phyloP scores from a whole-genome alignment of 2,329 filamentous ascomycete species.

The Cordyceps tenuipes region DNA sequence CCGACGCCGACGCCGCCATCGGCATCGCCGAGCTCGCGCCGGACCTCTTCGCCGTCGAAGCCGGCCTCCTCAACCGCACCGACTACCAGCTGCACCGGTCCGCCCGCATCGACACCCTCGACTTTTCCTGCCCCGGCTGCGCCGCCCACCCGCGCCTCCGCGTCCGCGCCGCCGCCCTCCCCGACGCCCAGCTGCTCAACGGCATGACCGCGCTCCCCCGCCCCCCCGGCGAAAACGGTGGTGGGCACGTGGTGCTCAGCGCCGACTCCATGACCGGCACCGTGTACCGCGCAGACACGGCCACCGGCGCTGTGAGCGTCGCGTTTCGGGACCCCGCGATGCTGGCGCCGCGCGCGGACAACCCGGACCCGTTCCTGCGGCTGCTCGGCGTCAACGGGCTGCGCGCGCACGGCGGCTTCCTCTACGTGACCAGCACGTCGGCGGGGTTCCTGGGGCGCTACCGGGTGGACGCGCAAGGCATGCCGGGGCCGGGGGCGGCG shows the following conservation, averaged over 20 bases:
- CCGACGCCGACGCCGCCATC: conserved; percentile 9
- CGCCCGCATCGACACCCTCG: conserved; percentile 11
- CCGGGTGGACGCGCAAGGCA: conserved; percentile 9
- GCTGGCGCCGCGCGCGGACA: not conserved
- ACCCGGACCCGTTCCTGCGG: conserved; percentile 7
- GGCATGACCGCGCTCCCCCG: conserved; percentile 17
- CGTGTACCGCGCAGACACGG: conserved; percentile 14
- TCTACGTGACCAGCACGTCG: conserved; percentile 18
- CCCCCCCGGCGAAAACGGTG: no score
- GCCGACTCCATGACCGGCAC: conserved; percentile 16
- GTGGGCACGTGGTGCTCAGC: conserved; percentile 14
- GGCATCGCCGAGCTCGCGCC: conserved; percentile 16
- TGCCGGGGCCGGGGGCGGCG: not conserved
- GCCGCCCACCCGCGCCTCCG: conserved; percentile 1
- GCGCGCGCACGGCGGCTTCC: conserved; percentile 12
- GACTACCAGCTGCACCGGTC: conserved; percentile 2
- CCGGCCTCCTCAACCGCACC: conserved; percentile 12
- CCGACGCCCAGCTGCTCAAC: conserved; percentile 15
- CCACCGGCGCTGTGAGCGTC: conserved; percentile 13
- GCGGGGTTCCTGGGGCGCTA: conserved; percentile 12
- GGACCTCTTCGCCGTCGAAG: conserved; percentile 16
- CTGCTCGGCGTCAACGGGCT: conserved; percentile 17
- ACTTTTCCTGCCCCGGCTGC: not conserved
- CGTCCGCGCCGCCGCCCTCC: conserved; percentile 9
- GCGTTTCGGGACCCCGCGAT: conserved; percentile 13